Evolutionary conservation across 495 filamentous ascomycete species (phyloP).

Genomic region (Xylaria castorea): DNA sequence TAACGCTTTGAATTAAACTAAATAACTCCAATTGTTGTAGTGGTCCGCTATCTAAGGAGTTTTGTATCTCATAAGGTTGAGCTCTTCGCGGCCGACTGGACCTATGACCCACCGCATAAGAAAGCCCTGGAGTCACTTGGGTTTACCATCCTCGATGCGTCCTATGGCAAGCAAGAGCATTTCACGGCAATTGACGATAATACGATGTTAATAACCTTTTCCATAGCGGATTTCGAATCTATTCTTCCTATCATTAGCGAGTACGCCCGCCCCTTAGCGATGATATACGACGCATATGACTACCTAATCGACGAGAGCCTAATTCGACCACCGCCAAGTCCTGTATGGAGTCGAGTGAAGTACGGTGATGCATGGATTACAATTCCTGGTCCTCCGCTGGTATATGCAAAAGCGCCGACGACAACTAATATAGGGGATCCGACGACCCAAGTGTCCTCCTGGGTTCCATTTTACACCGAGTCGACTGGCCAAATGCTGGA

Average conservation of each 20-base stretch:
- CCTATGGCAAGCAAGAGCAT: constrained; percentile 13
- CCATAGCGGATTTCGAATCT: constrained; percentile 13
- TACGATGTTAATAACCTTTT: constrained; percentile 20
- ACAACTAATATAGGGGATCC: not conserved
- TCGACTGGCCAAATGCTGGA: constrained; percentile 14
- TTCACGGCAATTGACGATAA: constrained; percentile 19
- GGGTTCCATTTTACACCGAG: constrained; percentile 23
- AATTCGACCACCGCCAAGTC: not conserved
- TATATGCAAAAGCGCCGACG: not conserved
- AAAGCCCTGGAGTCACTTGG: not conserved
- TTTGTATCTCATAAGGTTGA: constrained; percentile 11
- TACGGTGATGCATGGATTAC: constrained; percentile 6
- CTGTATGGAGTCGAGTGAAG: constrained; percentile 22
- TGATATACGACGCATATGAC: constrained; percentile 13
- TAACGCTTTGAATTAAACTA: not conserved
- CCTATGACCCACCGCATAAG: constrained; percentile 10
- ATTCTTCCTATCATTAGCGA: constrained; percentile 20
- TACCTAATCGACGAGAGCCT: not conserved
- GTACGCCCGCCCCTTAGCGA: constrained; percentile 16
- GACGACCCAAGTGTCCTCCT: not conserved
- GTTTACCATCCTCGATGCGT: constrained; percentile 8
- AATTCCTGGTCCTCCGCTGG: constrained; percentile 15
- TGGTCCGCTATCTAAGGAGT: constrained; percentile 11
- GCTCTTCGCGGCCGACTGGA: constrained; percentile 23
- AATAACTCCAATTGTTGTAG: not conserved